Evolutionary conservation across 768 basidiomycete genomes (phyloP), one percentile per base, ranked within the genome.

Genomic region (Termitomyces sp.): DNA sequence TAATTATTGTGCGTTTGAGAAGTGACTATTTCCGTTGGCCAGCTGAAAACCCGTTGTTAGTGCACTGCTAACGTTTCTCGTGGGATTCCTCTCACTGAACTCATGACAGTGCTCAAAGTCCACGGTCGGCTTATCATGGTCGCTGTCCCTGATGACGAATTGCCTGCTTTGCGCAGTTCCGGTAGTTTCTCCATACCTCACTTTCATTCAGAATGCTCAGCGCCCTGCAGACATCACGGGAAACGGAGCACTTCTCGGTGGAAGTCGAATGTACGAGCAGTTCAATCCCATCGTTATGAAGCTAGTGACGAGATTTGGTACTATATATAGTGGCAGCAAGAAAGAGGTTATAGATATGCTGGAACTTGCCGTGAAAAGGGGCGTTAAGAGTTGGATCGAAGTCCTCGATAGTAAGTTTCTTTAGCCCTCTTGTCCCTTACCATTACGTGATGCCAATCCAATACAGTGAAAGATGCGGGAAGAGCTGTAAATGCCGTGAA

Each of bases 291-390:
- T 31, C 21, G 60, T 23, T 43, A 14, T 5, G 66, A 12, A 56
- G 6, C n/a, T 42, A 5, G 2, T 42, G 15, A 69, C 28, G 68
- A 67, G 28, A 66, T 41, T 71, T 5, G 12, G 21, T 74, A 63
- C 45, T 14, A 17, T 30, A 30, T 7, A 5, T 7, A 78, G 85
- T 46, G 86, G 84, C 40, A 79, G 73, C 67, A 84, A 82, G 71
- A 71, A 76, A 53, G 84, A 86, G 63, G 77, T 73, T n/a, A 53
- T 75, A 17, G 75, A 77, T 55, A 87, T 86, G 85, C 74, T 86
- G 38, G 67, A 81, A 50, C 75, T 87, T 31, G 82, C 82, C 1
- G 77, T 75, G 6, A 72, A 80, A 59, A 80, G 85, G 67, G 70
- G 72, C 1, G 69, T 86, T 60, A 74, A 76, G 63, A 75, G 78